Evolutionary conservation across 805 yeast species (phyloP).

Genomic region (Candida pseudofarinosa): DNA sequence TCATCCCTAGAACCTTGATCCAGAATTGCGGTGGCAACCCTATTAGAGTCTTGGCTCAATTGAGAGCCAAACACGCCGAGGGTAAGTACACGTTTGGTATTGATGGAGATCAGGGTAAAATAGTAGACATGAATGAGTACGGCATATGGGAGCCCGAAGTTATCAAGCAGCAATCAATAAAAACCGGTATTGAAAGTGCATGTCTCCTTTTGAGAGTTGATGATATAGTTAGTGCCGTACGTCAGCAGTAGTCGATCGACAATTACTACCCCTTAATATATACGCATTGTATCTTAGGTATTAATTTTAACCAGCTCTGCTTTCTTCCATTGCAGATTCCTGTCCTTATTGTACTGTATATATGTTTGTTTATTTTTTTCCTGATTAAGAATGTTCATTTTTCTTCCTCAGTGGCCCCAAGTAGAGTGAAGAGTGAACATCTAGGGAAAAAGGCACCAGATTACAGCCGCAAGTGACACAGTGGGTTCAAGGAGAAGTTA

Average conservation of each 20-base stretch:
- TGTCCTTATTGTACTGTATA: not conserved
- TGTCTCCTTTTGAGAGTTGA: conserved; percentile 92
- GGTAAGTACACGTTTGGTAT: conserved; percentile 85
- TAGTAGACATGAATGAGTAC: conserved; percentile 91
- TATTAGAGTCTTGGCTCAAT: conserved; percentile 79
- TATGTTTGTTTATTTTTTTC: conserved; percentile 1
- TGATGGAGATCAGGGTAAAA: conserved; percentile 91
- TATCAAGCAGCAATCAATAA: conserved; percentile 91
- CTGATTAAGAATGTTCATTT: not conserved
- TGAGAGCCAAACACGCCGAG: conserved; percentile 94
- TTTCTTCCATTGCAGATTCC: not conserved
- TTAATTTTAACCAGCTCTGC: not conserved
- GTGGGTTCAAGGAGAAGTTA: not conserved
- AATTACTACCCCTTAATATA: not conserved
- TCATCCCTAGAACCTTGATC: conserved; percentile 93
- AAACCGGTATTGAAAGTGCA: conserved; percentile 98
- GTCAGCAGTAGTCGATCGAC: conserved; percentile 36
- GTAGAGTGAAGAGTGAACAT: not conserved
- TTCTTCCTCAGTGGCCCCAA: no score
- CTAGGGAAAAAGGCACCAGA: not conserved
- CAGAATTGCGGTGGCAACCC: conserved; percentile 99
- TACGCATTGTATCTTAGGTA: not conserved
- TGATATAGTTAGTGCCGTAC: conserved; percentile 94
- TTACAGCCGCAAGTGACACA: conserved; percentile 1
- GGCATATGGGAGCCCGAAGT: conserved; percentile 99